Evolutionary conservation across 2,329 filamentous ascomycete species (phyloP), one percentile per base, ranked within the genome.

Genomic region (Akanthomyces muscarius): DNA sequence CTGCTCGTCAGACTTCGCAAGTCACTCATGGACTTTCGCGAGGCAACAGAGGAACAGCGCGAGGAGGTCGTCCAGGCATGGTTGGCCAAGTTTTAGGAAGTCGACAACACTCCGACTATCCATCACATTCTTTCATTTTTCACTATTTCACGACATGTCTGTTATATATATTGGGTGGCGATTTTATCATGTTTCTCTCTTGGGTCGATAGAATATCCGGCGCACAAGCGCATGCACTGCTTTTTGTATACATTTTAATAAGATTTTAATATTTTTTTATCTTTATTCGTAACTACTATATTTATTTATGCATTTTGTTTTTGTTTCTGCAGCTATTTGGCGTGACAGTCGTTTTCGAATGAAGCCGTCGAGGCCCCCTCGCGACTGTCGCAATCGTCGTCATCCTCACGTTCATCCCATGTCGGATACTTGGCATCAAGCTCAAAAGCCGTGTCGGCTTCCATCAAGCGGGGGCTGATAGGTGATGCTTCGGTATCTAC

Each of bases 1-100:
- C 56, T 74, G n/a, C 55, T 75, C 2, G 72, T 75, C 23, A 65
- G 73, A 21, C 23, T 75, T 4, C 69, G 73, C 11, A 68, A 70
- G n/a, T 71, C 69, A 1, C 72, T 74, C 10, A 56, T 67, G 5
- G 72, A 73, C 13, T 74, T 70, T 50, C 65, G 68, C 10, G 65
- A 57, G 1, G 65, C 69, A 0, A 67, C 68, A 48, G 66, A 44
- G 5, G 65, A 64, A 48, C 65, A 70, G 57, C 67, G 65, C 48
- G 65, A 69, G 6, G 68, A 64, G 11, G 70, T 68, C 2, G 33
- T 70, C 2, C 42, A 42, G 69, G 74, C 59, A 65, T 79, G 52
- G 74, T 69, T 66, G 25, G 45, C 58, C 28, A 58, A 33, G 11
- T 52, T 21, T 25, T 51, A 21, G 33, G 16, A 5, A 10, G 23